phyloP scores from a whole-genome alignment of 2,329 filamentous ascomycete species.

The Clonostachys sp. region DNA sequence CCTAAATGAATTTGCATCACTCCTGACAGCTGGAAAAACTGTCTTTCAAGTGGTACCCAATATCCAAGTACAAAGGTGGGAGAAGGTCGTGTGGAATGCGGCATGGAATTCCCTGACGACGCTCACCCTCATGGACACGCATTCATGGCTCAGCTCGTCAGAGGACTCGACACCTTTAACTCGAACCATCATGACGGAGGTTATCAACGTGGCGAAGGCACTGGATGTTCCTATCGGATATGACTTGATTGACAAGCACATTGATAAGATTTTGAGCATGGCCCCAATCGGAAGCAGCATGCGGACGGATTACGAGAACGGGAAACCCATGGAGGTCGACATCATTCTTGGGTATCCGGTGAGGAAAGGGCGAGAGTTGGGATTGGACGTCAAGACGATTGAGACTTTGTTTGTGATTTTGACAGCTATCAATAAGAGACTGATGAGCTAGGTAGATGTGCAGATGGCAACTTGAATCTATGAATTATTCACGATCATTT shows the following conservation, averaged over 20 bases:
- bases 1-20: constrained; percentile 30
- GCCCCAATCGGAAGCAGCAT: constrained; percentile 48
- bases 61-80: constrained; percentile 54
- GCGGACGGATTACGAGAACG: constrained; percentile 65
- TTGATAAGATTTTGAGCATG: constrained; percentile 28
- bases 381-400: constrained; percentile 60
- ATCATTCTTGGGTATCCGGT: constrained; percentile 70
- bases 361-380: constrained; percentile 55
- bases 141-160: constrained; percentile 39
- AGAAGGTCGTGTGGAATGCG: constrained; percentile 56
- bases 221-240: constrained; percentile 41
- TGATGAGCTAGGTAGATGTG: background rate
- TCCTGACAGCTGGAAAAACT: constrained; percentile 35
- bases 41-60: constrained; percentile 43
- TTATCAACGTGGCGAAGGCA: constrained; percentile 51
- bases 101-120: constrained; percentile 59
- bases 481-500: too few relatives aligned
- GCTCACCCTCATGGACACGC: constrained; percentile 46
- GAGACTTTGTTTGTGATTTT: constrained; percentile 51
- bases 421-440: constrained; percentile 1
- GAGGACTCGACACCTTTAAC: constrained; percentile 42
- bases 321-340: constrained; percentile 64
- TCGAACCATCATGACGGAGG: constrained; percentile 43
- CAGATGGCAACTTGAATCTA: too few relatives aligned
- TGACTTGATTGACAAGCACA: constrained; percentile 38